These are phyloP conservation scores for Blumeriella jaapii DNA, from an alignment of 2,329 filamentous ascomycete genomes.

Conservation along the genomic window DNA sequence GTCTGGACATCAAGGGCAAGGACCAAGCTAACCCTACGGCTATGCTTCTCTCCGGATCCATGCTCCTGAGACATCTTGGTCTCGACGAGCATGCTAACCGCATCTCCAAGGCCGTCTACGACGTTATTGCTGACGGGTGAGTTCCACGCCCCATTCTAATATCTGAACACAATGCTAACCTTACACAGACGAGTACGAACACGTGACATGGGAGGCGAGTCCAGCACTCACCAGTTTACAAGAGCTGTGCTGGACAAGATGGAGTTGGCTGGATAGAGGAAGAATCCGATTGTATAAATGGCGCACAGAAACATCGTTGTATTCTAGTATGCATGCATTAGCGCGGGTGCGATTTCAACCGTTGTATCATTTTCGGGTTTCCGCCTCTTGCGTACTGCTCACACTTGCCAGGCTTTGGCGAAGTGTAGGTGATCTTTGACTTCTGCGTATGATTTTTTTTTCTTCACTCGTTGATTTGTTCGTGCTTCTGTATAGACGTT, in stretches of 20 bases:
- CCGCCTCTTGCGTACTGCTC: no score
- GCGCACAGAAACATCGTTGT: constrained; percentile 15
- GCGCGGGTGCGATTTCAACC: constrained; percentile 10
- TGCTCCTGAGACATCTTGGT: constrained; percentile 94
- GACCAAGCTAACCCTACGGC: constrained; percentile 98
- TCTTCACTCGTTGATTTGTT: no score
- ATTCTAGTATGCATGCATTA: constrained; percentile 24
- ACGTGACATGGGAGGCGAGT: constrained; percentile 87
- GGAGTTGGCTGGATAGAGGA: constrained; percentile 42
- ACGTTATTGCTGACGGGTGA: constrained; percentile 80
- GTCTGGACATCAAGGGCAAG: constrained; percentile 99
- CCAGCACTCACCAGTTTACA: constrained; percentile 90
- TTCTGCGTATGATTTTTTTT: no score
- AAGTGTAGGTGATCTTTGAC: no score
- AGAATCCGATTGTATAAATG: constrained; percentile 20
- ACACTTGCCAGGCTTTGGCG: no score
- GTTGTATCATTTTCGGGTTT: no score
- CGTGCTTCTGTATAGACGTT: no score
- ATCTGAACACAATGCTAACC: constrained; percentile 23
- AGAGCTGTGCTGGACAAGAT: constrained; percentile 89
- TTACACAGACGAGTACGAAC: constrained; percentile 65
- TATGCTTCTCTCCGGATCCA: constrained; percentile 86
- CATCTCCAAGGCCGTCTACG: constrained; percentile 77
- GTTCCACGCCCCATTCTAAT: constrained; percentile 26
- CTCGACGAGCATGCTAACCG: constrained; percentile 97